A percentile compares a stretch with the other conserved stretches of the same genome.
Evolutionary conservation across 108 stramenopile genomes (phyloP).

Genomic region (Nitzschia putrida): DNA sequence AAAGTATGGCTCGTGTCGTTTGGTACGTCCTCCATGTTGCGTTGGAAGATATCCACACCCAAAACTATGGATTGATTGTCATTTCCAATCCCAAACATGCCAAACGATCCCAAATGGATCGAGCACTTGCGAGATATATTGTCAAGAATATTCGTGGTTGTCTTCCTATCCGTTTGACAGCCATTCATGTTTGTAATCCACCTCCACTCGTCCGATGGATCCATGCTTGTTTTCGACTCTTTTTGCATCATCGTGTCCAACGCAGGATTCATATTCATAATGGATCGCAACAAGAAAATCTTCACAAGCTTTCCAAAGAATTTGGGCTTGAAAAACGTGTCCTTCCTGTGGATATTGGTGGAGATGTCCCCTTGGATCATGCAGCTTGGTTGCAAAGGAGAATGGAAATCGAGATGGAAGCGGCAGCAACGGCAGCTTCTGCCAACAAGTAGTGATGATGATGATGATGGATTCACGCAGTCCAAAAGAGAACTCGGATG

Average conservation of each 20-base stretch:
- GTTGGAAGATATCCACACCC: conserved; percentile 40
- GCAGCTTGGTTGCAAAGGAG: background rate
- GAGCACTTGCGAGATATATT: conserved; percentile 36
- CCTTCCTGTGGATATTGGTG: conserved; percentile 59
- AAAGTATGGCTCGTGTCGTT: conserved; percentile 42
- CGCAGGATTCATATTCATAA: conserved; percentile 54
- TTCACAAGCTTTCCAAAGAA: conserved; percentile 39
- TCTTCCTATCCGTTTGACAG: conserved; percentile 52
- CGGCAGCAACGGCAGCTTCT: no score
- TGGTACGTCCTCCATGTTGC: conserved; percentile 58
- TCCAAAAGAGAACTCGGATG: no score
- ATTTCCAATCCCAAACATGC: conserved; percentile 36
- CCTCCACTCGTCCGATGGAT: conserved; percentile 52
- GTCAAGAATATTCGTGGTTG: conserved; percentile 46
- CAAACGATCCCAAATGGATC: conserved; percentile 44
- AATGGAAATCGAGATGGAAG: background rate
- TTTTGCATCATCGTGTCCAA: conserved; percentile 49
- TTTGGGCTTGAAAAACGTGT: conserved; percentile 43
- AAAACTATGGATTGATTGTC: conserved; percentile 49
- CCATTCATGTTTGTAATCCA: conserved; percentile 61
- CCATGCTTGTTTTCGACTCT: conserved; percentile 53
- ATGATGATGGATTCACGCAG: no score
- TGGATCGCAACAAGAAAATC: conserved; percentile 47
- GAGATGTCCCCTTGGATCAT: conserved; percentile 39
- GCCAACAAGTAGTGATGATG: no score